phyloP scores from a whole-genome alignment of 495 filamentous ascomycete species.

The Tuber aestivum region DNA sequence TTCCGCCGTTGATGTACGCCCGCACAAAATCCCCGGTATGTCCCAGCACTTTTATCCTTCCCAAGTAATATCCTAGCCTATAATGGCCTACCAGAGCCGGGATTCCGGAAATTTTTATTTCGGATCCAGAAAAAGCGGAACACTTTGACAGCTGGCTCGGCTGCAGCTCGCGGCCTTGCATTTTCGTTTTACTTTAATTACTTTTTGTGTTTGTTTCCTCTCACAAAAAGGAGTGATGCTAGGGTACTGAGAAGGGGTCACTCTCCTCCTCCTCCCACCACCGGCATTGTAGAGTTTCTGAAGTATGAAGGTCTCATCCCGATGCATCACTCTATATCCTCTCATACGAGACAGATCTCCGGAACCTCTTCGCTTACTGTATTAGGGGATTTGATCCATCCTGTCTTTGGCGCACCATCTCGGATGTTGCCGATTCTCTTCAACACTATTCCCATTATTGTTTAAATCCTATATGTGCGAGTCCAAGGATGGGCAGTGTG shows the following conservation, averaged over 20 bases:
- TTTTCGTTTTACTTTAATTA: not conserved
- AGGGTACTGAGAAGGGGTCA: not conserved
- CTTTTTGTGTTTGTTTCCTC: not conserved
- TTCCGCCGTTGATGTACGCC: not conserved
- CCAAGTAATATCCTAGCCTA: slow-evolving; percentile 8
- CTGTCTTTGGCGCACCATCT: not conserved
- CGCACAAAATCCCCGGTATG: not conserved
- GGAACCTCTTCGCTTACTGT: not conserved
- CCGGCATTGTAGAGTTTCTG: not conserved
- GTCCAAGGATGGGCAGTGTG: not conserved
- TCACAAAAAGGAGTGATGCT: not conserved
- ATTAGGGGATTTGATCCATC: not conserved
- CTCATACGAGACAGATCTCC: not conserved
- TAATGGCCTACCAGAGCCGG: slow-evolving; percentile 19
- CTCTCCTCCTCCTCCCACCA: not conserved
- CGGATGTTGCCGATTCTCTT: not conserved
- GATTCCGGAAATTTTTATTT: slow-evolving; percentile 27
- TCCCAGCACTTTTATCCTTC: not conserved
- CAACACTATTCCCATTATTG: not conserved
- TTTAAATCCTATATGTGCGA: not conserved
- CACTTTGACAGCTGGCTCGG: slow-evolving; percentile 28
- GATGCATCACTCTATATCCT: not conserved
- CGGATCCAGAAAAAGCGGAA: slow-evolving; percentile 13
- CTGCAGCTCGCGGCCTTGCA: slow-evolving; percentile 19
- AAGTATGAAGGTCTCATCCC: not conserved